Percentiles rank a stretch among this genome's conserved stretches.
These are phyloP conservation scores for Tephrocybe sp. DNA, from an alignment of 768 basidiomycete species.

Conservation along the genomic window DNA sequence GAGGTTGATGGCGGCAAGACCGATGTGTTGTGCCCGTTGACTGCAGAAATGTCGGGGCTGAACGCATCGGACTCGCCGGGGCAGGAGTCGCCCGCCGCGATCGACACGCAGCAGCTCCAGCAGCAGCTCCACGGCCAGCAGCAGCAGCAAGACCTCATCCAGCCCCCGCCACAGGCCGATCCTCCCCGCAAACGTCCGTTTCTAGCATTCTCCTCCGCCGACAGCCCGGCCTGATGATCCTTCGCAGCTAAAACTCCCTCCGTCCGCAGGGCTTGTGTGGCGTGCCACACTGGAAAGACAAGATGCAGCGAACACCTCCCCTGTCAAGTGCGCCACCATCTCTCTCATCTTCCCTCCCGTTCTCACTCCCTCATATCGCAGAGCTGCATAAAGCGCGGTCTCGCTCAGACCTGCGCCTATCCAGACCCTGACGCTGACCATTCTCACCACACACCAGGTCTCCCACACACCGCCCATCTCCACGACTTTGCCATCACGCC, in stretches of 20 bases:
- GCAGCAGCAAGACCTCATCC: constrained; percentile 36
- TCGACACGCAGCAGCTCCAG: constrained; percentile 63
- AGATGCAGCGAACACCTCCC: constrained; percentile 80
- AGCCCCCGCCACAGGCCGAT: constrained; percentile 28
- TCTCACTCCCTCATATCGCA: constrained; percentile 24
- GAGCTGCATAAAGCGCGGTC: constrained; percentile 82
- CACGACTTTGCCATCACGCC: constrained; percentile 13
- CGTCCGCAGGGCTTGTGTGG: constrained; percentile 75
- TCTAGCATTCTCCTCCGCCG: no score
- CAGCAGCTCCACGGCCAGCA: constrained; percentile 40
- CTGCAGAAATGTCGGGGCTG: constrained; percentile 70
- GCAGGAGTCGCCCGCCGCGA: constrained; percentile 45
- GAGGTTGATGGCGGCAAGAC: no score
- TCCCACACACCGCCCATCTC: constrained; percentile 16
- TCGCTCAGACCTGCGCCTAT: constrained; percentile 68
- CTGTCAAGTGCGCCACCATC: constrained; percentile 55
- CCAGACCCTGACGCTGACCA: constrained; percentile 70
- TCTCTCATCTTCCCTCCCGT: constrained; percentile 1
- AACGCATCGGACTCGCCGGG: constrained; percentile 63
- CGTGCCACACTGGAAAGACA: constrained; percentile 82
- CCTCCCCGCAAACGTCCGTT: constrained; percentile 65
- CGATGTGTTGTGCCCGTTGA: no score
- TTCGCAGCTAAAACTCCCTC: constrained; percentile 73
- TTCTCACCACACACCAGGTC: constrained; percentile 39
- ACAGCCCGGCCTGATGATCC: constrained; percentile 19